Conservation (phyloP, 495 filamentous ascomycete species). For the Lepidopterella palustris region DNA sequence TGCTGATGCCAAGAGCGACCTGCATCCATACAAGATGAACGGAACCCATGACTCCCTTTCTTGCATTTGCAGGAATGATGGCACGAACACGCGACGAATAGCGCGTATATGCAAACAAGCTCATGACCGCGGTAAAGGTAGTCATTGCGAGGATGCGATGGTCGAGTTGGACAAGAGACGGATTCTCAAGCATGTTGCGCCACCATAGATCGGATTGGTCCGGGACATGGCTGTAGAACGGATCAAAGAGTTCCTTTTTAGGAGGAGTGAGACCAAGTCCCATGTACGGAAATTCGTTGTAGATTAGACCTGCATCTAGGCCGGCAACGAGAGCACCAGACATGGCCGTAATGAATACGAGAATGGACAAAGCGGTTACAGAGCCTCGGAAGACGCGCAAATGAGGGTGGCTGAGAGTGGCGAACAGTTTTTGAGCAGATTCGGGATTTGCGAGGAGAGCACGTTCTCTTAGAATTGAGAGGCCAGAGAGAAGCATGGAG, state of each 20-base stretch:
- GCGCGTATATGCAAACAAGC: conserved; percentile 69
- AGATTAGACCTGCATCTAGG: conserved; percentile 91
- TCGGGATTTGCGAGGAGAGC: conserved; percentile 53
- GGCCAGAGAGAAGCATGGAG: conserved; percentile 90
- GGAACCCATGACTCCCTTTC: conserved; percentile 68
- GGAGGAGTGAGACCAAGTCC: conserved; percentile 76
- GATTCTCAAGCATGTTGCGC: conserved; percentile 96
- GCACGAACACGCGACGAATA: conserved; percentile 54
- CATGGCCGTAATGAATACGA: conserved; percentile 85
- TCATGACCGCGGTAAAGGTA: conserved; percentile 75
- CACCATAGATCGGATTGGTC: conserved; percentile 81
- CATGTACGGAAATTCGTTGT: conserved; percentile 98
- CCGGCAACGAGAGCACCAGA: conserved; percentile 92
- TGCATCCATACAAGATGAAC: conserved; percentile 78
- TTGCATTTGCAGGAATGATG: conserved; percentile 56
- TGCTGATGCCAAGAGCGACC: conserved; percentile 78
- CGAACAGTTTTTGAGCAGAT: conserved; percentile 48
- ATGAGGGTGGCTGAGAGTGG: conserved; percentile 54
- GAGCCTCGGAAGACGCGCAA: conserved; percentile 67
- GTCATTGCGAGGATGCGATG: conserved; percentile 87
- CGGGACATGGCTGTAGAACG: conserved; percentile 73
- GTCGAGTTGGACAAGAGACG: conserved; percentile 86
- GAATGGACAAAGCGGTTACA: conserved; percentile 60
- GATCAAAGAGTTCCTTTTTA: conserved; percentile 68
- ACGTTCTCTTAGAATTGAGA: conserved; percentile 71